A percentile compares a stretch with the other conserved stretches of the same genome.
Conservation (phyloP, 1,139 yeast genomes). For the Saccharomyces hybrid region DNA sequence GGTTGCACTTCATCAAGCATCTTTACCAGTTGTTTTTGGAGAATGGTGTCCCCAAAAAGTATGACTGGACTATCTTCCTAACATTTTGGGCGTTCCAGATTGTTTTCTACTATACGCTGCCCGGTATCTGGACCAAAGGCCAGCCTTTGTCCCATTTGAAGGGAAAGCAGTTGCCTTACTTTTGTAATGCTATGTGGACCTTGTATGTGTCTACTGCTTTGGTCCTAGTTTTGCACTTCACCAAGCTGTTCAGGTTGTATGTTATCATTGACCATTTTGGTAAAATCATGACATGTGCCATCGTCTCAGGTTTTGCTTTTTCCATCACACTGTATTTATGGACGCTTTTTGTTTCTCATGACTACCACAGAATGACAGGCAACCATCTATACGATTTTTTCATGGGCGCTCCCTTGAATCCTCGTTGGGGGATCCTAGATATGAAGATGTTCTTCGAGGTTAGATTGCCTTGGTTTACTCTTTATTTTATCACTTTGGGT, state of each 20-base stretch:
- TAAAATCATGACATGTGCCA: slow-evolving; percentile 87
- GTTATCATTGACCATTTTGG: slow-evolving; percentile 77
- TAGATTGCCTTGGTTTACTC: slow-evolving; percentile 91
- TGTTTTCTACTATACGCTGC: slow-evolving; percentile 72
- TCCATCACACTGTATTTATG: slow-evolving; percentile 55
- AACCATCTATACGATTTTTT: slow-evolving; percentile 83
- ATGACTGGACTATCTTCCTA: slow-evolving; percentile 64
- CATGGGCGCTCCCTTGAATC: slow-evolving; percentile 98
- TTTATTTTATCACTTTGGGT: slow-evolving; percentile 70
- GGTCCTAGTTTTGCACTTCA: slow-evolving; percentile 55
- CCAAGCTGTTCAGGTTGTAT: slow-evolving; percentile 66
- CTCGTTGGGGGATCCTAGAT: slow-evolving; percentile 87
- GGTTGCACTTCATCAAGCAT: slow-evolving; percentile 43
- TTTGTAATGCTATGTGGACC: slow-evolving; percentile 84
- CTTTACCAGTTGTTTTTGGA: slow-evolving; percentile 38
- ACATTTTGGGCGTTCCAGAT: slow-evolving; percentile 66
- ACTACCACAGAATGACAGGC: slow-evolving; percentile 86
- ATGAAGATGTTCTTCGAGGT: slow-evolving; percentile 96
- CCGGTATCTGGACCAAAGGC: slow-evolving; percentile 93
- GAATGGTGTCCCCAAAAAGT: slow-evolving; percentile 61
- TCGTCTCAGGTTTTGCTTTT: slow-evolving; percentile 61
- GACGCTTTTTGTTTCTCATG: slow-evolving; percentile 59
- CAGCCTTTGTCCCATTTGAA: slow-evolving; percentile 79
- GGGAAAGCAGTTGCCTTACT: slow-evolving; percentile 77
- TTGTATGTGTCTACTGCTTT: slow-evolving; percentile 61